A percentile compares a stretch with the other conserved stretches of the same genome.
Conservation (phyloP, 345 rosid species). For the Turritis glabra region DNA sequence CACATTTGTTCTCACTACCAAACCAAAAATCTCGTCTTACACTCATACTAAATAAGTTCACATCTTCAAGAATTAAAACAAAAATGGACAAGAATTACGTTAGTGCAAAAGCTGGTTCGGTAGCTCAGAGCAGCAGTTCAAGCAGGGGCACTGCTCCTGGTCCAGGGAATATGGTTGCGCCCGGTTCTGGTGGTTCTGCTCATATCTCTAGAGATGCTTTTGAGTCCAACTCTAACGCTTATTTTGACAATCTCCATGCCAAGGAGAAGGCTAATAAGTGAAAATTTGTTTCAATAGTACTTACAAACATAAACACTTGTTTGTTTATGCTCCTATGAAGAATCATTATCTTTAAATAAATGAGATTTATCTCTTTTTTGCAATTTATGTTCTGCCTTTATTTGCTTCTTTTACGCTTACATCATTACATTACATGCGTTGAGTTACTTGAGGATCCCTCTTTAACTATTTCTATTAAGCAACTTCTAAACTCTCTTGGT, state of each 20-base stretch:
- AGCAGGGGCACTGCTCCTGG: not conserved
- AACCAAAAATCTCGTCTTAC: not conserved
- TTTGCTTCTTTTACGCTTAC: not conserved
- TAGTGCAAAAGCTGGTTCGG: conserved; percentile 4
- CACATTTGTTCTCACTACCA: not conserved
- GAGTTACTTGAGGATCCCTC: not conserved
- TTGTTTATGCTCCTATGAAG: not conserved
- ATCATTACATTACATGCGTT: not conserved
- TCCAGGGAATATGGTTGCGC: conserved; percentile 23
- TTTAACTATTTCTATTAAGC: not conserved
- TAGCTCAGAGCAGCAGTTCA: conserved; percentile 10
- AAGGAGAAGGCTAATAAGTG: conserved; percentile 16
- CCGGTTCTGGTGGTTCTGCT: conserved; percentile 14
- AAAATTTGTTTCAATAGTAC: not conserved
- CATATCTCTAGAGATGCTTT: conserved; percentile 14
- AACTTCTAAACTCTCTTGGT: not conserved
- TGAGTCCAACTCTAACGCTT: conserved; percentile 7
- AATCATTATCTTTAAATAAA: conserved; percentile 8
- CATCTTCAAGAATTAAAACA: not conserved
- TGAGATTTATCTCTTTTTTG: not conserved
- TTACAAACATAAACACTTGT: not conserved
- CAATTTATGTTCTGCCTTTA: not conserved
- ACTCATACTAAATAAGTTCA: not conserved
- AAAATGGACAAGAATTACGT: conserved; percentile 14
- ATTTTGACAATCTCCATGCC: conserved; percentile 21